Conservation (phyloP, 179 eudicot species). For the Corrigiola litoralis region DNA sequence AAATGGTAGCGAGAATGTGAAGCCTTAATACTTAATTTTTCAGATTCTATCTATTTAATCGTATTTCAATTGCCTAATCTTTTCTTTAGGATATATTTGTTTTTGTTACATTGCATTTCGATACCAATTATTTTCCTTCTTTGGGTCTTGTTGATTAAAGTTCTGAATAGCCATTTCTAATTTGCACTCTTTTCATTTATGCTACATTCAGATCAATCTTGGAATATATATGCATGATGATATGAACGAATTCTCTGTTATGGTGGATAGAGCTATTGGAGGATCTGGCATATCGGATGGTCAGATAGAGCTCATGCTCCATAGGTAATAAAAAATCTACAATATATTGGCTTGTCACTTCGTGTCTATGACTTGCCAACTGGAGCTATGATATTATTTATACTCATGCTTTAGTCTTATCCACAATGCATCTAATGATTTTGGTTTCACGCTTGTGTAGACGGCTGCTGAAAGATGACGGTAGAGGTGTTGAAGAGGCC, state of each 20-base stretch:
- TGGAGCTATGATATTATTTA: too few species aligned
- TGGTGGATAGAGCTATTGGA: constrained; percentile 94
- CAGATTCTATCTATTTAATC: too few species aligned
- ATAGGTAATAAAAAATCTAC: too few species aligned
- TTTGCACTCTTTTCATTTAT: constrained; percentile 1
- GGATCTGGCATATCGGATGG: constrained; percentile 93
- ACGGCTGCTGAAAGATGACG: constrained; percentile 83
- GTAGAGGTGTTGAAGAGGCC: constrained; percentile 86
- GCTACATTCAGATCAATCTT: constrained; percentile 61
- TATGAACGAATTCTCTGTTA: constrained; percentile 60
- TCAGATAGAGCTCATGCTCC: constrained; percentile 92
- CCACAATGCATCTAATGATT: too few species aligned
- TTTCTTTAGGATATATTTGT: too few species aligned
- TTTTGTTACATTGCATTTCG: not conserved
- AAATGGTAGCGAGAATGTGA: too few species aligned
- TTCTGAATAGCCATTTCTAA: not conserved
- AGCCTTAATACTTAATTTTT: too few species aligned
- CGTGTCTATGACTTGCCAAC: too few species aligned
- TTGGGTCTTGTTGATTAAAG: not conserved
- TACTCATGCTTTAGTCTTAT: too few species aligned
- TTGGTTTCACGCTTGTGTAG: constrained; percentile 32
- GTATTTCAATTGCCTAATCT: too few species aligned
- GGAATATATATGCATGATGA: constrained; percentile 81
- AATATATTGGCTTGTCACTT: too few species aligned
- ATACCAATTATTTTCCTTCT: not conserved